Conservation (phyloP, 495 filamentous ascomycete genomes). For the Penicillium egyptiacum region DNA sequence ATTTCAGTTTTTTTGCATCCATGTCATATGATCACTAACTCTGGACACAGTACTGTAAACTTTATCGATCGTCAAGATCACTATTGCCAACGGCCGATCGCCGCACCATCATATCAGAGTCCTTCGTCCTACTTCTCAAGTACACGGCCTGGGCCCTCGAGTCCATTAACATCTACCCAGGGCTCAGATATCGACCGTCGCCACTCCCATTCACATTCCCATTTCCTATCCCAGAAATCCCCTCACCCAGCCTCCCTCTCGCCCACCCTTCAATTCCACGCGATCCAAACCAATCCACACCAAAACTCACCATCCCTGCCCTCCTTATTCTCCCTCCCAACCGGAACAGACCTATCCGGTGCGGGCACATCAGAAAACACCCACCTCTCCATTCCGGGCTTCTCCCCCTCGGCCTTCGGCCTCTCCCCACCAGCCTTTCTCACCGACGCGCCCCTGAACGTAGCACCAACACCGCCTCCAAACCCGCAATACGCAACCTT, state of each 20-base stretch:
- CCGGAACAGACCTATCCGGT: constrained; percentile 12
- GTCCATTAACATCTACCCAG: constrained; percentile 16
- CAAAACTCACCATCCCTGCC: constrained; percentile 22
- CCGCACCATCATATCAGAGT: constrained; percentile 18
- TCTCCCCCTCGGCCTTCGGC: constrained; percentile 36
- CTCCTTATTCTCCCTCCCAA: constrained; percentile 32
- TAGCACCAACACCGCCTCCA: constrained; percentile 36
- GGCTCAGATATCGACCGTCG: constrained; percentile 17
- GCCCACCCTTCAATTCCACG: constrained; percentile 24
- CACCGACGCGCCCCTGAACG: constrained; percentile 27
- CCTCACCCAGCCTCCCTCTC: constrained; percentile 12
- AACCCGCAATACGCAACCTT: constrained; percentile 48
- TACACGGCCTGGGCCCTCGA: constrained; percentile 15
- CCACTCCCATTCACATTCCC: constrained; percentile 10
- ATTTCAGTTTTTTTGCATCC: not conserved
- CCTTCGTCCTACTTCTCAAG: constrained; percentile 16
- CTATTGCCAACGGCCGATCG: constrained; percentile 23
- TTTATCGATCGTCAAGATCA: constrained; percentile 25
- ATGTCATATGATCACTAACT: constrained; percentile 1
- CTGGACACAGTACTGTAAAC: constrained; percentile 1
- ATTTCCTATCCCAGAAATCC: constrained; percentile 9
- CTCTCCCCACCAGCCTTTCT: constrained; percentile 37
- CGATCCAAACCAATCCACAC: constrained; percentile 7
- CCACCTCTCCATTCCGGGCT: constrained; percentile 26
- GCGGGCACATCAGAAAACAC: constrained; percentile 4